phyloP scores from a whole-genome alignment of 192 early-diverging fungal genomes.

The Backusella tarrabulga region DNA sequence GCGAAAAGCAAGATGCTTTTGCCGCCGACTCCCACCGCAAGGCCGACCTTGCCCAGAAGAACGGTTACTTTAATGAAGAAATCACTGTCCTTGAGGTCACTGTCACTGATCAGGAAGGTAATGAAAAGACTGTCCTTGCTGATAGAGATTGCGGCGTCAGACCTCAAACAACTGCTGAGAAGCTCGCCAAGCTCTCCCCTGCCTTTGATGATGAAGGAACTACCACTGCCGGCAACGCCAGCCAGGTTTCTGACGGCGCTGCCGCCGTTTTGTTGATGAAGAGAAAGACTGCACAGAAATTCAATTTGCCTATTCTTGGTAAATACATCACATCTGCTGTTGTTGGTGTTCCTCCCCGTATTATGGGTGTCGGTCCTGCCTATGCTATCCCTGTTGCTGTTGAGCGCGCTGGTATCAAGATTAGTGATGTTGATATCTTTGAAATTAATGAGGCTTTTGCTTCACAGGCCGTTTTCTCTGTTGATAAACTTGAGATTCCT shows the following conservation, averaged over 20 bases:
- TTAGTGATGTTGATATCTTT: constrained; percentile 69
- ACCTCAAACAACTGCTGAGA: constrained; percentile 70
- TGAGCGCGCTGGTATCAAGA: constrained; percentile 55
- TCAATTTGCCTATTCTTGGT: constrained; percentile 50
- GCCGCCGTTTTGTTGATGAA: constrained; percentile 75
- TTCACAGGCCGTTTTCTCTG: constrained; percentile 81
- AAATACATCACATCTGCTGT: constrained; percentile 70
- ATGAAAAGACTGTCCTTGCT: constrained; percentile 62
- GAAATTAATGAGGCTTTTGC: constrained; percentile 84
- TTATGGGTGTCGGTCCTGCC: constrained; percentile 94
- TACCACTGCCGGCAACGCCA: constrained; percentile 89
- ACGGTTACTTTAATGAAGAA: constrained; percentile 63
- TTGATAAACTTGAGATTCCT: constrained; percentile 72
- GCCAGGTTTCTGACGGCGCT: constrained; percentile 79
- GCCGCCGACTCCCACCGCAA: constrained; percentile 75
- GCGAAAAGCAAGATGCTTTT: constrained; percentile 81
- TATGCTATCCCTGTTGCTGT: constrained; percentile 80
- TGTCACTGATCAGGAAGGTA: constrained; percentile 64
- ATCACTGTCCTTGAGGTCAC: constrained; percentile 50
- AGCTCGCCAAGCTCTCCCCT: constrained; percentile 84
- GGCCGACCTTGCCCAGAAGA: constrained; percentile 65
- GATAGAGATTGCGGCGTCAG: constrained; percentile 63
- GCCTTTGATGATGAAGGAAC: constrained; percentile 87
- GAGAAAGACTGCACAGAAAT: constrained; percentile 54
- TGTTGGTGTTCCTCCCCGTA: constrained; percentile 70